Conservation (phyloP, 305 asterid species). For the Coffea humblotiana region DNA sequence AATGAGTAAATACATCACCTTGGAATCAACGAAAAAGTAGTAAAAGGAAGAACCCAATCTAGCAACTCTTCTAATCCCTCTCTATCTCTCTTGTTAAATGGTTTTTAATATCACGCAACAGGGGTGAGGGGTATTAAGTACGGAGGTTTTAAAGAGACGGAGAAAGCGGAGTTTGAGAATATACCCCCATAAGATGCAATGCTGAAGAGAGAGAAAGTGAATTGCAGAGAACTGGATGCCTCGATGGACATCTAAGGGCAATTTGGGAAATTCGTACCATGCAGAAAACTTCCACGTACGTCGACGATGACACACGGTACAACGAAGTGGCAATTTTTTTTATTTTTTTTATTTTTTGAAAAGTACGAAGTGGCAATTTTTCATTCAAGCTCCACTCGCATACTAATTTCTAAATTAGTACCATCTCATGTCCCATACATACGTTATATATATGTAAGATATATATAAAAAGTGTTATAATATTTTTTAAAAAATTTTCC, state of each 20-base stretch:
- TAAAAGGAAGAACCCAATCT: not conserved
- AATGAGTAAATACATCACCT: conserved; percentile 41
- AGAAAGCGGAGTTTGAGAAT: conserved; percentile 34
- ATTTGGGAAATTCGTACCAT: conserved; percentile 9
- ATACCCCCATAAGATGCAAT: conserved; percentile 46
- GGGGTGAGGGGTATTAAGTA: conserved; percentile 8
- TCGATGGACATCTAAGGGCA: conserved; percentile 31
- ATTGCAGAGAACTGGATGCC: conserved; percentile 10
- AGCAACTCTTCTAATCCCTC: conserved; percentile 9
- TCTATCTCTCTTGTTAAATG: not conserved
- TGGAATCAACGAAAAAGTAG: conserved; percentile 23
- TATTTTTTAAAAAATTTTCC: too few species aligned
- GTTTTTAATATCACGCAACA: not conserved
- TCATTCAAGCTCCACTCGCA: too few species aligned
- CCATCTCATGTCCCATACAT: too few species aligned
- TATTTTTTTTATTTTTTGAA: too few species aligned
- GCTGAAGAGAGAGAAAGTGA: conserved; percentile 19
- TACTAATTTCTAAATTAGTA: too few species aligned
- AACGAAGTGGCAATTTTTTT: too few species aligned
- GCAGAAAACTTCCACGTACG: too few species aligned
- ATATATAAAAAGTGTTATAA: too few species aligned
- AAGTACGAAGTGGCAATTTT: too few species aligned
- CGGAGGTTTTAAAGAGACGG: conserved; percentile 16
- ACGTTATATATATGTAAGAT: too few species aligned
- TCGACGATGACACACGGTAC: too few species aligned